Evolutionary conservation across 1,284 basidiomycete genomes (phyloP).

Genomic region (Serendipita sp.): DNA sequence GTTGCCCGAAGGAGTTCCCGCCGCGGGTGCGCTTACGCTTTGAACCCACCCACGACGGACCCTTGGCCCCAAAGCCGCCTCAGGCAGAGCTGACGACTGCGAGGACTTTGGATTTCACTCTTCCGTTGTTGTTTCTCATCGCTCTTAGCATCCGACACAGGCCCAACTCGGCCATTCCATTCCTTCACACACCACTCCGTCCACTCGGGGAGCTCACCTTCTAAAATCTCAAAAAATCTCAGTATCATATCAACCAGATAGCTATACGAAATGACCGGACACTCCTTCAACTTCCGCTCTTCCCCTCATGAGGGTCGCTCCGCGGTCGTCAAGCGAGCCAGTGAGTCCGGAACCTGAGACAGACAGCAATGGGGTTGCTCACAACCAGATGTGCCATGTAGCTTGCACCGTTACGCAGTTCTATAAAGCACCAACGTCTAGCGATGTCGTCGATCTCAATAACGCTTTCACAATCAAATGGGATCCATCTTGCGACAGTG

Average conservation of each 20-base stretch:
- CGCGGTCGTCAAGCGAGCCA: conserved; percentile 3
- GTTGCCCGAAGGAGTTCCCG: background rate
- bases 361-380: background rate
- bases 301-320: background rate
- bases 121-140: background rate
- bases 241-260: background rate
- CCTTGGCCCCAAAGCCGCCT: background rate
- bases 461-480: conserved; percentile 52
- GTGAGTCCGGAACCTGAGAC: background rate
- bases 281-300: background rate
- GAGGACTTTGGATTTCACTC: background rate
- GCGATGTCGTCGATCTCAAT: conserved; percentile 37
- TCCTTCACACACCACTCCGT: background rate
- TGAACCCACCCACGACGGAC: background rate
- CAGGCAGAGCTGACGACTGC: background rate
- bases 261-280: background rate
- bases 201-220: background rate
- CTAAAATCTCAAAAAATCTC: background rate
- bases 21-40: background rate
- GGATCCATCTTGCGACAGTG: conserved; percentile 48
- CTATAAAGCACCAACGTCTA: conserved; percentile 47
- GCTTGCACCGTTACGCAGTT: conserved; percentile 46
- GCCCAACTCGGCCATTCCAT: background rate
- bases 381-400: conserved; percentile 13
- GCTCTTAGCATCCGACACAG: background rate